Base-by-base conservation (phyloP, 106 monocot genomes). In the Narthecium ossifragum region DNA sequence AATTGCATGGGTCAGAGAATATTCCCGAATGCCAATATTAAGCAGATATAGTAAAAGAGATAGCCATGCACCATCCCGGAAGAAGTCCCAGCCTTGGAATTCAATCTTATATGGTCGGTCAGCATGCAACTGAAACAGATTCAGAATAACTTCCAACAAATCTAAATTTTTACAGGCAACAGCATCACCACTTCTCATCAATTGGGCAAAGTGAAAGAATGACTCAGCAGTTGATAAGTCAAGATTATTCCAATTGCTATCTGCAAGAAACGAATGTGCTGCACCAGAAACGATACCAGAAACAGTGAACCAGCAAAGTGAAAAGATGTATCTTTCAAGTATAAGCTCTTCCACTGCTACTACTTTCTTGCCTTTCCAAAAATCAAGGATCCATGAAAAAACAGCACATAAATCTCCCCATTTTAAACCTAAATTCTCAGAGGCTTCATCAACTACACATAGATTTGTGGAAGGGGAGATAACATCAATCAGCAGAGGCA, bases 321-420 rank as follows among this genome's bases (percentile, higher is more conserved):
- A 53, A 71, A 85, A 91, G 22, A 91, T 30, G 45, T 98, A 98
- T 53, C 98, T 81, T 70, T 98, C 98, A 61, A 91, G 37, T 30
- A 98, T 68, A 15, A 98, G 76, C 36, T 84, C 74, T 32, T 84
- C 98, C 12, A 70, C 63, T 8, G 69, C 57, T 68, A 91, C 84
- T 62, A 81, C 81, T 45, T 67, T 88, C 63, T 70, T 78, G 64
- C 84, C 81, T 57, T 24, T 70, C 98, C 91, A 98, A 43, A 75
- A 77, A 60, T 63, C 61, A 46, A 98, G 72, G 55, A 98, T 72
- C 68, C 64, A 58, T 34, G 80, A 76, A 45, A 88, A 67, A 6
- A 50, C 57, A n/a, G 59, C 31, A 15, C 63, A 57, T 60, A 91
- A 30, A 9, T 87, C 74, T 64, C 15, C 40, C 15, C 48, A 77